Evolutionary conservation across 2,329 filamentous ascomycete species (phyloP).

Genomic region (Arthrobotrys megalospora): DNA sequence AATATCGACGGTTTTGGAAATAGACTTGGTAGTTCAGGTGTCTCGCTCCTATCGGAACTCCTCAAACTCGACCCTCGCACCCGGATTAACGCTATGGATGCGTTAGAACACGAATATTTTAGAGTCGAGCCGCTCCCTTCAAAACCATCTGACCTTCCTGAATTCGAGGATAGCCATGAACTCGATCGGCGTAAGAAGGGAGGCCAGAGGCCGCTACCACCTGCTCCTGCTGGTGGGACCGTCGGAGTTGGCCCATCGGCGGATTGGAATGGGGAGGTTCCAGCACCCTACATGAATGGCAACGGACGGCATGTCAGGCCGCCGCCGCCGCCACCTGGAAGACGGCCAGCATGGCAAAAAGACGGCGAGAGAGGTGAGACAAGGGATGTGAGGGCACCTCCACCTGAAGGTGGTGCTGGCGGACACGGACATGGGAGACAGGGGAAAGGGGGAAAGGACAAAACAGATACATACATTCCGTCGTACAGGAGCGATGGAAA

Average conservation of each 20-base stretch:
- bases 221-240: conserved; percentile 90
- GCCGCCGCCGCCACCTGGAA: conserved; percentile 61
- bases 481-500: conserved; percentile 68
- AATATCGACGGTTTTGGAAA: conserved; percentile 57
- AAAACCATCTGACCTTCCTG: conserved; percentile 86
- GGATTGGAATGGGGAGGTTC: conserved; percentile 71
- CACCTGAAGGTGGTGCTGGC: conserved; percentile 38
- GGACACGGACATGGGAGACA: conserved; percentile 71
- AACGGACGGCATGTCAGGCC: conserved; percentile 59
- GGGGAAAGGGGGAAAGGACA: conserved; percentile 63
- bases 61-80: conserved; percentile 89
- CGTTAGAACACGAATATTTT: conserved; percentile 93
- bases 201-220: conserved; percentile 80
- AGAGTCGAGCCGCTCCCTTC: conserved; percentile 82
- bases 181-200: conserved; percentile 88
- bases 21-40: conserved; percentile 75
- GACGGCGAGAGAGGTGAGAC: conserved; percentile 56
- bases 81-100: conserved; percentile 93
- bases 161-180: conserved; percentile 95
- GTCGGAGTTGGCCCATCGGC: conserved; percentile 79
- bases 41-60: conserved; percentile 85
- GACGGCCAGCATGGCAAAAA: conserved; percentile 61
- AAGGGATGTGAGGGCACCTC: conserved; percentile 52
- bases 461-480: conserved; percentile 72
- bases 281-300: conserved; percentile 61